Evolutionary conservation across 768 basidiomycete genomes (phyloP), one percentile per base, ranked within the genome.

Genomic region (Antrodiella citrinella): DNA sequence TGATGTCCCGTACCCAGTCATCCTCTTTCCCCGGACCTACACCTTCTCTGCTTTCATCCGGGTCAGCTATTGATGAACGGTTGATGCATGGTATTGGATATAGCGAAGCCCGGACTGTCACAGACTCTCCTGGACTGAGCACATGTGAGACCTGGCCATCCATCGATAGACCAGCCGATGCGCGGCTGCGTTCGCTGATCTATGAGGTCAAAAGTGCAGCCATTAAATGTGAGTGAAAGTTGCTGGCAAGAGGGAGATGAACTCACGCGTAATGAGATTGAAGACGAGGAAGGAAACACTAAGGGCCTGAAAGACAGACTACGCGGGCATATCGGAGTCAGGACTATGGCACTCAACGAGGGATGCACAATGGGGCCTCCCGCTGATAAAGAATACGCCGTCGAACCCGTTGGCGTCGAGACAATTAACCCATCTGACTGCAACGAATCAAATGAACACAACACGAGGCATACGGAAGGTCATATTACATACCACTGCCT

Each of bases 281-380:
- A 77, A 0, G 86, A 88, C 15, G 85, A 86, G 20, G 78, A 80
- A 0, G 94, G 94, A 56, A 97, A 86, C 4, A 97, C 86, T 2
- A 97, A 78, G 2, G 93, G 92, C 11, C 94, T 74, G 67, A 97
- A 97, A 24, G 87, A 91, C 18, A 97, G 69, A 63, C 90, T 92
- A 49, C 94, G 78, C 44, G 94, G 94, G 60, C 91, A 93, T 56
- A 97, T 95, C n/a, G 94, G 94, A 1, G 94, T 95, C 39, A 97
- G 71, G 12, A 97, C 86, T 46, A 96, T 76, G 1, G 92, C 89
- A 52, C 87, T 88, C 35, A 94, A 71, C 2, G 89, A 90, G 2
- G 94, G 94, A 55, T 96, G 94, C 0, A 96, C 91, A 57, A 97
- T 96, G 3, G 94, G 94, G 21, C 94, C 94, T 26, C 94, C 94